Evolutionary conservation across 1,139 yeast genomes (phyloP), one percentile per base, ranked within the genome.

Genomic region (Entelexis sorbosivorans): DNA sequence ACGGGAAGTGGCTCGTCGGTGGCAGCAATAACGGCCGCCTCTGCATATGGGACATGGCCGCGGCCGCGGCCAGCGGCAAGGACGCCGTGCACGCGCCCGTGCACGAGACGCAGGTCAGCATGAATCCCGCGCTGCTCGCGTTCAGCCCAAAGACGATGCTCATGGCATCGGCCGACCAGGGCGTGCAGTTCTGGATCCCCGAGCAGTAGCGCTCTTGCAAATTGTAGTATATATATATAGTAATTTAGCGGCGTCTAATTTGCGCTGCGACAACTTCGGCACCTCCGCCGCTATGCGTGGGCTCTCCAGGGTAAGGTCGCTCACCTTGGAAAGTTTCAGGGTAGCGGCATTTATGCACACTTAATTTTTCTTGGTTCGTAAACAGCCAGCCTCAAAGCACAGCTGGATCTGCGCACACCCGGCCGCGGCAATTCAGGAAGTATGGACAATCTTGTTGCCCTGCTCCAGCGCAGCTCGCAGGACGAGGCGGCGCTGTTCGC

Each of bases 121-220:
- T 58, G 34, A 52, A 58, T 31, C 59, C 63, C 31, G 51, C 61
- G 10, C 73, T 85, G 47, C 66, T 85, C 17, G 74, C 78, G 20
- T 86, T 86, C 66, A 85, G 87, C 63, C 97, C 97, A 1, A 79
- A 79, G 62, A 71, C 79, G 51, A 76, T 83, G 64, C 77, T 82
- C 61, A 70, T 89, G 61, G 93, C 93, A 1, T 78, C 95, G 1
- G 96, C 95, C 13, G 95, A 88, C 67, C 76, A 75, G 13, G 74
- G 69, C 32, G 60, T 74, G 24, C 56, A 62, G 61, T 14, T 63
- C 59, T 44, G 73, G 75, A 57, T 61, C 2, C 63, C 64, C 19
- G 34, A 44, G 16, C 44, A 28, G 34, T 40, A 29, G 14, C 3
- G 11, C 11, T 14, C 31, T 10, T 22, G 11, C 17, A 6, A 13